Base-by-base conservation (phyloP, 2,329 filamentous ascomycete genomes). In the Fusarium duplospermum region DNA sequence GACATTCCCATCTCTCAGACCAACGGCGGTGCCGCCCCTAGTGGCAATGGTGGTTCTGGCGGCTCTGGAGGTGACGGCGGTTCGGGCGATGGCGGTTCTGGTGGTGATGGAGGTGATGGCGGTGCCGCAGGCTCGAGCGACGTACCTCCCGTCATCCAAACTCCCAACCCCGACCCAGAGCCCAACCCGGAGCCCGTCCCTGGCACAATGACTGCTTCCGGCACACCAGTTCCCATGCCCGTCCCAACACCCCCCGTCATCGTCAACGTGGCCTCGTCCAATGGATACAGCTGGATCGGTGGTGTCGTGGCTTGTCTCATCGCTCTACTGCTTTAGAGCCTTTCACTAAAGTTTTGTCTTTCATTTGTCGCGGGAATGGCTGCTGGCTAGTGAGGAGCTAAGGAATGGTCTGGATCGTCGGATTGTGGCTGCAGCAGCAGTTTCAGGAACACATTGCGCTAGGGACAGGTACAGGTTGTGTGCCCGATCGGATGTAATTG, bases 251-350 rank as follows among this genome's bases (percentile, higher is more conserved):
- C 69, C 14, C 66, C 69, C 14, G 75, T 73, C 22, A 35, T 70
- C 9, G 47, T 72, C 42, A 77, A 68, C 29, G 72, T 63, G 20
- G 78, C 71, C 22, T 64, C 75, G 0, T 61, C 62, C 45, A 71
- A 75, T 31, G 67, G 61, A 22, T 57, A 71, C 16, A 76, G 64
- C 63, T 64, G 77, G 36, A 47, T 77, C 24, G 68, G 70, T 27
- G 76, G 68, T 35, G n/a, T 79, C 59, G 20, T 79, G 16, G 78
- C 77, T 14, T 73, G 73, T 40, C 27, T 72, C 0, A 70, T 60
- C 4, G 78, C 74, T 11, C 47, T 80, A 54, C 47, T 78, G 29
- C 40, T 79, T 61, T 50, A 70, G 11, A 36, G 7, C 24, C 18
- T 7, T 13, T 10, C 1, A 38, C 29, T 52, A 57, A 57, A 57